Conservation (phyloP, 441 rosid species). For the Erodium moschatum region DNA sequence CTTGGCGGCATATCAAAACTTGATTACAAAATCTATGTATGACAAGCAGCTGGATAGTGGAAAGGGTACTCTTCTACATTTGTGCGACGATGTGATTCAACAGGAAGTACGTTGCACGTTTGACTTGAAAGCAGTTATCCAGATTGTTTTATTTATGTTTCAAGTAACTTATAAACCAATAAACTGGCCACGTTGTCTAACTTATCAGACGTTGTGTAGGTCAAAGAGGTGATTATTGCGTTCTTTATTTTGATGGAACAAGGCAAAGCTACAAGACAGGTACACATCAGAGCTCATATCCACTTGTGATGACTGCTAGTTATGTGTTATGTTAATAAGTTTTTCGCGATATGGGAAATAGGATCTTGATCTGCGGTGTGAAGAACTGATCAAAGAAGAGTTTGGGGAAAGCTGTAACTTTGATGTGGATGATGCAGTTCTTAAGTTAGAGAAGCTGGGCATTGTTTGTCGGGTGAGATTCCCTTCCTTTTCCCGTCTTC, state of each 20-base stretch:
- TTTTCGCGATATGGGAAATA: constrained; percentile 15
- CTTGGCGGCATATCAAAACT: constrained; percentile 41
- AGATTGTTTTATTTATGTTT: background rate
- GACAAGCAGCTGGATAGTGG: constrained; percentile 81
- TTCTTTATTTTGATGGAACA: constrained; percentile 79
- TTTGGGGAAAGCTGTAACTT: constrained; percentile 77
- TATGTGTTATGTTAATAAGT: background rate
- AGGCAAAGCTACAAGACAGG: constrained; percentile 58
- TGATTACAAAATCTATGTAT: constrained; percentile 45
- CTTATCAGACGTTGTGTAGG: constrained; percentile 36
- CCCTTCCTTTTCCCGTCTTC: background rate
- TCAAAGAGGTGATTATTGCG: constrained; percentile 80
- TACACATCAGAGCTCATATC: constrained; percentile 11
- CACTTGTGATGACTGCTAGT: background rate
- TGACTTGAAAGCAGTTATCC: background rate
- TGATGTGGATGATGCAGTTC: constrained; percentile 89
- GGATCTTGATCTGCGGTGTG: constrained; percentile 84
- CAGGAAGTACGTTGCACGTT: constrained; percentile 43
- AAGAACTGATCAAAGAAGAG: constrained; percentile 73
- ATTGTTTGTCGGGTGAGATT: constrained; percentile 51
- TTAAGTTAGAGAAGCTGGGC: constrained; percentile 79
- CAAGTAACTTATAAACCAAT: background rate
- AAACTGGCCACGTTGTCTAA: background rate
- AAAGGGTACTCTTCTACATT: constrained; percentile 70
- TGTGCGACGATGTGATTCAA: constrained; percentile 75